These are phyloP conservation scores for Begonia masoniana DNA, from an alignment of 306 rosid species.

Conservation along the genomic window DNA sequence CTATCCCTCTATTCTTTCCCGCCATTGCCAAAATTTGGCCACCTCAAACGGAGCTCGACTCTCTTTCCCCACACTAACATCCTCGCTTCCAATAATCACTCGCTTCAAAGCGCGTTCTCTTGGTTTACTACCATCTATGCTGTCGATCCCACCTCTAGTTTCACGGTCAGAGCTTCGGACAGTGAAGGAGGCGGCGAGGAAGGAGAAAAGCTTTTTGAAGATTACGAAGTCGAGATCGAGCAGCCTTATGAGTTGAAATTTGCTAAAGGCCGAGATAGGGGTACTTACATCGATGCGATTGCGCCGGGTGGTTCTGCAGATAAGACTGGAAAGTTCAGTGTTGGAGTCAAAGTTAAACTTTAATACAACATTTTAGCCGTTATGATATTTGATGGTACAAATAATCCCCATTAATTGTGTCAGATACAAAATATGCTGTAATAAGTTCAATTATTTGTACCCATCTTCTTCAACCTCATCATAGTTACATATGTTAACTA, in stretches of 20 bases:
- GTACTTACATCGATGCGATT: slow-evolving; percentile 95
- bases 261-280: slow-evolving; percentile 75
- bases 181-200: slow-evolving; percentile 23
- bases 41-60: slow-evolving; percentile 9
- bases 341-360: slow-evolving; percentile 92
- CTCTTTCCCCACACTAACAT: slow-evolving; percentile 18
- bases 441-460: too few relatives aligned
- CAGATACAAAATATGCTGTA: too few relatives aligned
- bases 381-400: too few relatives aligned
- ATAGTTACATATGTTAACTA: too few relatives aligned
- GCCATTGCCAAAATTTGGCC: slow-evolving; percentile 34
- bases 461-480: too few relatives aligned
- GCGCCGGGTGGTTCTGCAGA: slow-evolving; percentile 87
- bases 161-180: slow-evolving; percentile 42
- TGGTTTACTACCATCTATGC: slow-evolving; percentile 20
- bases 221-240: slow-evolving; percentile 70
- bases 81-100: slow-evolving; percentile 23
- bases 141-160: slow-evolving; percentile 20
- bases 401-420: too few relatives aligned
- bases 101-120: slow-evolving; percentile 14
- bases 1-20: slow-evolving; percentile 39
- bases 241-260: slow-evolving; percentile 85
- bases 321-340: slow-evolving; percentile 47
- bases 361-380: too few relatives aligned
- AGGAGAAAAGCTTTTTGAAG: slow-evolving; percentile 37